Evolutionary conservation across 2,329 filamentous ascomycete species (phyloP).

Genomic region (Gliomastix tumulicola): DNA sequence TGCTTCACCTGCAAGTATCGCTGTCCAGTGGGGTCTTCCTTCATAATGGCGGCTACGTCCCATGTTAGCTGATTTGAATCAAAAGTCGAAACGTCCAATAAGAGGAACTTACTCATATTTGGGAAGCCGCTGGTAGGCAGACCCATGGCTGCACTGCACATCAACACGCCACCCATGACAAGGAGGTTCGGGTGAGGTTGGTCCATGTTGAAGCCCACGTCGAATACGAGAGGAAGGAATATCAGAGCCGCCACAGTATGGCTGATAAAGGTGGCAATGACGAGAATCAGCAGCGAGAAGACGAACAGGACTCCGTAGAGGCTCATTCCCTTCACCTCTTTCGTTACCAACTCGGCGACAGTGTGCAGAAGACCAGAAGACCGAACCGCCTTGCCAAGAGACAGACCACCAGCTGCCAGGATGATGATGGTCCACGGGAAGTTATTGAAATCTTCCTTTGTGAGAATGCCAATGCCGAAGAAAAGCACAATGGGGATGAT

Average conservation of each 20-base stretch:
- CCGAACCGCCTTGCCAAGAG: slow-evolving; percentile 88
- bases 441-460: slow-evolving; percentile 99
- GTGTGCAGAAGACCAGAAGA: slow-evolving; percentile 88
- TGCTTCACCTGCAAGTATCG: slow-evolving; percentile 88
- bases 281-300: slow-evolving; percentile 76
- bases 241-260: slow-evolving; percentile 96
- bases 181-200: slow-evolving; percentile 89
- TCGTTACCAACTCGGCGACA: slow-evolving; percentile 72
- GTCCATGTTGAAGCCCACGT: slow-evolving; percentile 79
- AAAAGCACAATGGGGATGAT: slow-evolving; percentile 94
- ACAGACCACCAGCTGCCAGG: slow-evolving; percentile 85
- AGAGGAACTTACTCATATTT: slow-evolving; percentile 87
- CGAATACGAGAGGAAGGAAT: slow-evolving; percentile 80
- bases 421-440: slow-evolving; percentile 99
- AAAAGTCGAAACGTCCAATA: not conserved
- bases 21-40: slow-evolving; percentile 91
- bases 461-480: slow-evolving; percentile 92
- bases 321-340: slow-evolving; percentile 66
- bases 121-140: slow-evolving; percentile 94
- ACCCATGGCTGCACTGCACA: slow-evolving; percentile 96
- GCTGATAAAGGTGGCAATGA: slow-evolving; percentile 95
- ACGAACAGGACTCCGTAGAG: slow-evolving; percentile 82
- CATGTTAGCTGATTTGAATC: too few species aligned
- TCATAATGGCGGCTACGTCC: slow-evolving; percentile 85
- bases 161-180: slow-evolving; percentile 90